Percentiles rank a stretch among this genome's conserved stretches.
Evolutionary conservation across 768 basidiomycete genomes (phyloP).

Genomic region (Tephrocybe sp.): DNA sequence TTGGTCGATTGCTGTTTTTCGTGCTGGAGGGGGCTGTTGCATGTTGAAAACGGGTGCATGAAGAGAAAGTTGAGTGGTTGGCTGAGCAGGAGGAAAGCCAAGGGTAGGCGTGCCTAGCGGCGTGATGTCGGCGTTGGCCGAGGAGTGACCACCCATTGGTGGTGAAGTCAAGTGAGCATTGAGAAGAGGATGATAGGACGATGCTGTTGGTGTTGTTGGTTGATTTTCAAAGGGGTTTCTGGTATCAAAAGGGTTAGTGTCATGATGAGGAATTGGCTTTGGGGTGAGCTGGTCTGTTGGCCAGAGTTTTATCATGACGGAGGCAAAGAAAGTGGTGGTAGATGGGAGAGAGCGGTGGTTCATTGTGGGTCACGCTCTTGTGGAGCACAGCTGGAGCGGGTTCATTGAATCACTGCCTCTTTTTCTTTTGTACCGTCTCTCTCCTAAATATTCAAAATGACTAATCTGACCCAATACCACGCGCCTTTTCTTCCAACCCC

Average conservation of each 20-base stretch:
- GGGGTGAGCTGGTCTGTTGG: slow-evolving; percentile 65
- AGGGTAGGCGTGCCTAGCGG: slow-evolving; percentile 39
- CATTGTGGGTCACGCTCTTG: slow-evolving; percentile 15
- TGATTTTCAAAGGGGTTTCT: slow-evolving; percentile 17
- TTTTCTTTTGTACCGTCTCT: background rate
- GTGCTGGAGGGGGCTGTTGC: slow-evolving; percentile 56
- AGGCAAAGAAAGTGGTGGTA: slow-evolving; percentile 15
- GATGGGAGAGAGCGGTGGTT: slow-evolving; percentile 18
- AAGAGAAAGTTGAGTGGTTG: slow-evolving; percentile 64
- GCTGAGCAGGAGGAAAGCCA: slow-evolving; percentile 52
- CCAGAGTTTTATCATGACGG: slow-evolving; percentile 70
- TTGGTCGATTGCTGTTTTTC: slow-evolving; percentile 21
- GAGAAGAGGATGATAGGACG: slow-evolving; percentile 38
- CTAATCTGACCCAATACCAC: slow-evolving; percentile 18
- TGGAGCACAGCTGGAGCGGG: slow-evolving; percentile 7
- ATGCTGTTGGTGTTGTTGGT: slow-evolving; percentile 28
- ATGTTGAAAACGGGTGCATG: slow-evolving; percentile 86
- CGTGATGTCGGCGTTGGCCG: slow-evolving; percentile 42
- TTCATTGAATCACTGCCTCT: background rate
- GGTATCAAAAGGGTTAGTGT: slow-evolving; percentile 63
- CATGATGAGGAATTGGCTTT: slow-evolving; percentile 36
- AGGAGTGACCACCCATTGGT: slow-evolving; percentile 32
- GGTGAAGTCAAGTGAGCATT: slow-evolving; percentile 18
- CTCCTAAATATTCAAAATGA: slow-evolving; percentile 8
- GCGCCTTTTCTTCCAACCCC: slow-evolving; percentile 20